phyloP scores from a whole-genome alignment of 768 basidiomycete species.

The Rhodotorula taiwanensis region DNA sequence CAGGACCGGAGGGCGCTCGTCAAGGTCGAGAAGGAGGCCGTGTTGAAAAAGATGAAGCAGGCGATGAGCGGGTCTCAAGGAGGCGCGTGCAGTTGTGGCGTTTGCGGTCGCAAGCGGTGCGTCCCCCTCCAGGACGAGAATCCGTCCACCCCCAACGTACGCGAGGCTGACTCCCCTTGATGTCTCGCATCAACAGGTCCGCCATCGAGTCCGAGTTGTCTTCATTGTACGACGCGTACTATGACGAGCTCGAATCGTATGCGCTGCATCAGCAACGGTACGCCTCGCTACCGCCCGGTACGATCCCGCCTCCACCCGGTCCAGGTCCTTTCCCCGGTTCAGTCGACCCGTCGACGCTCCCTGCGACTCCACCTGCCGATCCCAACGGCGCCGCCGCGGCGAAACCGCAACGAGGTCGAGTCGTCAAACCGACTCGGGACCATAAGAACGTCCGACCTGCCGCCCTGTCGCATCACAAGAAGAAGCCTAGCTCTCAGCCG shows the following conservation, averaged over 20 bases:
- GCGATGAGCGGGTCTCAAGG: constrained; percentile 78
- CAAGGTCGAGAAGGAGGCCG: constrained; percentile 96
- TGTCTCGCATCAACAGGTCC: constrained; percentile 52
- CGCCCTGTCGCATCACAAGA: constrained; percentile 8
- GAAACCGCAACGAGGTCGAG: constrained; percentile 36
- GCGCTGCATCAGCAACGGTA: constrained; percentile 96
- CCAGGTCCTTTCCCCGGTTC: constrained; percentile 98
- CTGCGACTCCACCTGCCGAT: constrained; percentile 32
- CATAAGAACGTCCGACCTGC: constrained; percentile 38
- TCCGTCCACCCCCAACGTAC: not conserved
- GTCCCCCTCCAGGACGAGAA: too few relatives aligned
- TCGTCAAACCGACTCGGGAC: constrained; percentile 31
- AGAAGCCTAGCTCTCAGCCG: constrained; percentile 7
- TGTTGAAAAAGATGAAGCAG: constrained; percentile 90
- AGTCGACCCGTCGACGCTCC: constrained; percentile 79
- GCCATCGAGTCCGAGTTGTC: constrained; percentile 99
- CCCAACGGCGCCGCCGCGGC: constrained; percentile 22
- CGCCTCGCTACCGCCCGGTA: constrained; percentile 72
- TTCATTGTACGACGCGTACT: constrained; percentile 99
- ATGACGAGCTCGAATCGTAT: constrained; percentile 99
- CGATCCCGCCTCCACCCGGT: constrained; percentile 82
- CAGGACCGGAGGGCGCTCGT: constrained; percentile 84
- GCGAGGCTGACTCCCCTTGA: too few relatives aligned
- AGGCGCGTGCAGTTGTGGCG: constrained; percentile 91
- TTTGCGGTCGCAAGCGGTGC: constrained; percentile 94